A percentile compares a stretch with the other conserved stretches of the same genome.
Conservation (phyloP, 768 basidiomycete genomes). For the Xanthoconium purpureum region DNA sequence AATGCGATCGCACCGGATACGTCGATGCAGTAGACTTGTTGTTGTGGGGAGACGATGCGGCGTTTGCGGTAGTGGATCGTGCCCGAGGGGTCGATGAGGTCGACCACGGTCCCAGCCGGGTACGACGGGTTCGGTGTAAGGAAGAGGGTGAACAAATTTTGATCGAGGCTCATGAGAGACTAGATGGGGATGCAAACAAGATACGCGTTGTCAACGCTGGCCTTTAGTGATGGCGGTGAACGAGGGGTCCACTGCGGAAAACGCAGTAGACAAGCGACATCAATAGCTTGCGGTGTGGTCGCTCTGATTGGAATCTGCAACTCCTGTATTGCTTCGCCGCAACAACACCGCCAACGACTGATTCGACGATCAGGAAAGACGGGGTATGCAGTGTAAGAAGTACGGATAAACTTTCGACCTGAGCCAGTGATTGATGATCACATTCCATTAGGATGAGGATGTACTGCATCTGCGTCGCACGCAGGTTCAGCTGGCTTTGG, state of each 20-base stretch:
- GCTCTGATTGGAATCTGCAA: too few species aligned
- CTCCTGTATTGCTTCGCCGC: too few species aligned
- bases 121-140: slow-evolving; percentile 58
- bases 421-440: too few species aligned
- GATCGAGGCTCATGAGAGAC: slow-evolving; percentile 69
- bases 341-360: too few species aligned
- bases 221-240: too few species aligned
- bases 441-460: too few species aligned
- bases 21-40: slow-evolving; percentile 55
- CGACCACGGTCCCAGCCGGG: slow-evolving; percentile 49
- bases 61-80: slow-evolving; percentile 71
- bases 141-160: slow-evolving; percentile 80
- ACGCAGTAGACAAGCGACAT: background rate
- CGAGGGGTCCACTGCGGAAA: background rate
- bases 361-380: background rate
- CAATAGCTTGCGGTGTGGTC: too few species aligned
- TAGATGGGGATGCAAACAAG: background rate
- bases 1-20: slow-evolving; percentile 52
- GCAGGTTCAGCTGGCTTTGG: too few species aligned
- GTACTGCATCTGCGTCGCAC: too few species aligned
- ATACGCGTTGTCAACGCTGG: too few species aligned
- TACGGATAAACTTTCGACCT: background rate
- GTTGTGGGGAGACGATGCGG: slow-evolving; percentile 42
- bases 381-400: background rate
- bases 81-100: slow-evolving; percentile 66